Conservation (phyloP, 495 filamentous ascomycete species). For the Penicillium paxilli region DNA sequence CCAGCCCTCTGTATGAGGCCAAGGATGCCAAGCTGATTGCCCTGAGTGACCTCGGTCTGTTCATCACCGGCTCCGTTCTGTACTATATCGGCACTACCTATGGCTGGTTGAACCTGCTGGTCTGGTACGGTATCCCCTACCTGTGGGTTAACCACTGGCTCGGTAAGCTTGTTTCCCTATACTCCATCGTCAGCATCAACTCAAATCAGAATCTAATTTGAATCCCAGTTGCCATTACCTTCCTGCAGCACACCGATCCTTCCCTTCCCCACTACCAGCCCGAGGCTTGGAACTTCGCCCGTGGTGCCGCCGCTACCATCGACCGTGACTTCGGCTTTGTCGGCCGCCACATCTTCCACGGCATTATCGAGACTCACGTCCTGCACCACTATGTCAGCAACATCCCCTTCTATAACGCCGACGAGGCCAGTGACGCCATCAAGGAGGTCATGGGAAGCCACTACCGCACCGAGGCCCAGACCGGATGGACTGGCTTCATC, state of each 20-base stretch:
- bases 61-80: conserved; percentile 54
- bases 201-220: conserved; percentile 7
- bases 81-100: conserved; percentile 66
- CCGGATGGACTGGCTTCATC: conserved; percentile 54
- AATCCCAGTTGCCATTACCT: conserved; percentile 57
- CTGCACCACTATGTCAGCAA: conserved; percentile 62
- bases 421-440: conserved; percentile 62
- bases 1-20: conserved; percentile 86
- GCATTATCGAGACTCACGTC: conserved; percentile 63
- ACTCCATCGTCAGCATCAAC: background rate
- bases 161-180: conserved; percentile 37
- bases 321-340: conserved; percentile 63
- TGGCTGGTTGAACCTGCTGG: conserved; percentile 79
- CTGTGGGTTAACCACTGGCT: conserved; percentile 98
- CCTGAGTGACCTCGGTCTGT: conserved; percentile 79
- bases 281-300: conserved; percentile 56
- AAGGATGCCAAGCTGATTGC: conserved; percentile 82
- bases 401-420: conserved; percentile 63
- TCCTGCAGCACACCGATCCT: conserved; percentile 62
- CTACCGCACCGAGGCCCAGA: conserved; percentile 55
- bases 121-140: conserved; percentile 95
- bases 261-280: conserved; percentile 58
- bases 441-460: conserved; percentile 56
- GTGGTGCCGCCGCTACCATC: conserved; percentile 59
- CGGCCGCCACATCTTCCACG: conserved; percentile 58